Conservation (phyloP, 768 basidiomycete genomes). For the Tricholoma sp. region DNA sequence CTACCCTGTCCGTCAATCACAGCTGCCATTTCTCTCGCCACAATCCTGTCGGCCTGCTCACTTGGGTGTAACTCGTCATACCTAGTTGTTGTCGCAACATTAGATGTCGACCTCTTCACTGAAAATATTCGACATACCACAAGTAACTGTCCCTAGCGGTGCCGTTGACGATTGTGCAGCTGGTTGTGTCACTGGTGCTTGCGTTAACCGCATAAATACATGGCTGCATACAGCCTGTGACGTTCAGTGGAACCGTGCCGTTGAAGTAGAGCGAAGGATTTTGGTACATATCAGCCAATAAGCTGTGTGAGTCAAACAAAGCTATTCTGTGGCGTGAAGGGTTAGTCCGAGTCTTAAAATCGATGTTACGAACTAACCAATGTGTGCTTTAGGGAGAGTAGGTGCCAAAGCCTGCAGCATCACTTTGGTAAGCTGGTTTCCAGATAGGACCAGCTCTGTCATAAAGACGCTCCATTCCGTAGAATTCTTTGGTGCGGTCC, state of each 20-base stretch:
- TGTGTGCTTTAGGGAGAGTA: constrained; percentile 45
- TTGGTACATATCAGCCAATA: constrained; percentile 55
- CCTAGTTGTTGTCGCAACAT: constrained; percentile 9
- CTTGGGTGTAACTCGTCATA: constrained; percentile 37
- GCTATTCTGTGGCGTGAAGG: constrained; percentile 25
- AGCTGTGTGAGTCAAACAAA: constrained; percentile 54
- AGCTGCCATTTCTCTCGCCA: constrained; percentile 37
- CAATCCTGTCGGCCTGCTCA: constrained; percentile 31
- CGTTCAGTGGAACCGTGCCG: constrained; percentile 57
- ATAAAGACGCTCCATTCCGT: constrained; percentile 57
- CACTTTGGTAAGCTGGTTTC: constrained; percentile 47
- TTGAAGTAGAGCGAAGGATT: constrained; percentile 52
- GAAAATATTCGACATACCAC: constrained; percentile 29
- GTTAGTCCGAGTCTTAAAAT: background rate
- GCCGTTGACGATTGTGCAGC: constrained; percentile 28
- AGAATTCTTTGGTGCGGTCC: constrained; percentile 45
- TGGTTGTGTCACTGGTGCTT: constrained; percentile 5
- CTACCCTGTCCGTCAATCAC: constrained; percentile 33
- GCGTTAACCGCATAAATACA: constrained; percentile 39
- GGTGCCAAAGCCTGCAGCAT: constrained; percentile 47
- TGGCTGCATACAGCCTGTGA: constrained; percentile 45
- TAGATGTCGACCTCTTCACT: background rate
- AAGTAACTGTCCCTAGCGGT: constrained; percentile 42
- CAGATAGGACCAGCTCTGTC: constrained; percentile 44
- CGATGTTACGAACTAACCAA: constrained; percentile 22